A percentile compares a stretch with the other conserved stretches of the same genome.
These are phyloP conservation scores for Puccinellia tenuiflora DNA, from an alignment of 176 grass and related monocot genomes.

Conservation along the genomic window DNA sequence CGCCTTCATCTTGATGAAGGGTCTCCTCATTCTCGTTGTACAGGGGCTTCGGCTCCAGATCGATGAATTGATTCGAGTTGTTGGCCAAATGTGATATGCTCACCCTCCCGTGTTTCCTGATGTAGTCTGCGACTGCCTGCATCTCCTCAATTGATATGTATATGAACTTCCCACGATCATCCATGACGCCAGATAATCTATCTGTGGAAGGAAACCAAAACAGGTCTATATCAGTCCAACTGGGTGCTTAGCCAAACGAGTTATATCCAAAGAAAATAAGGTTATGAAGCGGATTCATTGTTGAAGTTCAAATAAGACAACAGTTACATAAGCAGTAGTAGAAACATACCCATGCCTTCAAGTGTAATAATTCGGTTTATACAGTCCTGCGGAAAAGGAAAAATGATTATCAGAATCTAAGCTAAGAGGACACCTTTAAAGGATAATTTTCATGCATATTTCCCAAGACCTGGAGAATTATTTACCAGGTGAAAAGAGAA, in stretches of 20 bases:
- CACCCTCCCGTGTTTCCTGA: slow-evolving; percentile 82
- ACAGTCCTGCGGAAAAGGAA: slow-evolving; percentile 54
- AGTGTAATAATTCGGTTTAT: slow-evolving; percentile 79
- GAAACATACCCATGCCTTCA: slow-evolving; percentile 71
- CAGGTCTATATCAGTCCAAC: background rate
- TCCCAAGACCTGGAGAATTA: background rate
- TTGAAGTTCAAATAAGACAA: background rate
- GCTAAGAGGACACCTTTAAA: background rate
- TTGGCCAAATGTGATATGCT: slow-evolving; percentile 83
- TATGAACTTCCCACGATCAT: slow-evolving; percentile 96
- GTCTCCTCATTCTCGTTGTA: slow-evolving; percentile 26
- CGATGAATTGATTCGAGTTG: slow-evolving; percentile 85
- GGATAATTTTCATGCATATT: background rate
- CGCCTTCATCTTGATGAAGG: background rate
- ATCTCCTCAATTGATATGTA: slow-evolving; percentile 91
- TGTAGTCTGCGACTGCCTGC: slow-evolving; percentile 85
- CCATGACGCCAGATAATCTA: slow-evolving; percentile 94
- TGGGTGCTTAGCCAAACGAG: background rate
- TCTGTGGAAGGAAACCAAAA: slow-evolving; percentile 30
- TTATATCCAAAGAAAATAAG: background rate
- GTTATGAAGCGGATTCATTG: background rate
- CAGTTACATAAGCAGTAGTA: background rate
- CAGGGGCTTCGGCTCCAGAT: slow-evolving; percentile 69
- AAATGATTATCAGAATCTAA: background rate
- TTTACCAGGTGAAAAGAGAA: background rate